Conservation (phyloP, 495 filamentous ascomycete species). For the Neurospora sp. region DNA sequence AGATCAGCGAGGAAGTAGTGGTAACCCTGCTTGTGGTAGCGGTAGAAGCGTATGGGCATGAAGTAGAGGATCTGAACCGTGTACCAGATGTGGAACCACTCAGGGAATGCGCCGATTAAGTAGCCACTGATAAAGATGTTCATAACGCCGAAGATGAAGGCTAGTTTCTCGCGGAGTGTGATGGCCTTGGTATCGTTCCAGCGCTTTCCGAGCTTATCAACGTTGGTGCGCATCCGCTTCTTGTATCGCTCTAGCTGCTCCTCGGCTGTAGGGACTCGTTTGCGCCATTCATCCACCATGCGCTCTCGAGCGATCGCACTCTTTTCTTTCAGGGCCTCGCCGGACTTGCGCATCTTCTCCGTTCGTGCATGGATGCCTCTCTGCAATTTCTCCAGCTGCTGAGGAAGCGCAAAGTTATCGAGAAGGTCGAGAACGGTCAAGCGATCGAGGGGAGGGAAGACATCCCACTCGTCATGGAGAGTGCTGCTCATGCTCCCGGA, state of each 20-base stretch:
- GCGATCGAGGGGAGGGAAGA: slow-evolving; percentile 77
- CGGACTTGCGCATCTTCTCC: slow-evolving; percentile 73
- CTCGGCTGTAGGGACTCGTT: slow-evolving; percentile 71
- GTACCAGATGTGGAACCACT: slow-evolving; percentile 91
- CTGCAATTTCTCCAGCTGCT: slow-evolving; percentile 82
- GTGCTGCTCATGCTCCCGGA: slow-evolving; percentile 54
- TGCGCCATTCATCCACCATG: slow-evolving; percentile 80
- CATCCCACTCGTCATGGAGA: slow-evolving; percentile 83
- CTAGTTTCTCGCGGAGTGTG: slow-evolving; percentile 84
- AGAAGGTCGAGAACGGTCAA: slow-evolving; percentile 86
- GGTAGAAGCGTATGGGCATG: slow-evolving; percentile 90
- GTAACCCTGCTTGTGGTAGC: slow-evolving; percentile 80
- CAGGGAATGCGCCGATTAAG: slow-evolving; percentile 73
- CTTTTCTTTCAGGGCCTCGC: slow-evolving; percentile 54
- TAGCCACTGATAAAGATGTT: slow-evolving; percentile 97
- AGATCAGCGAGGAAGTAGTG: slow-evolving; percentile 97
- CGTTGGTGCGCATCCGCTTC: slow-evolving; percentile 71
- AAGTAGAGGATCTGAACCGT: slow-evolving; percentile 78
- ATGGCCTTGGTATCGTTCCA: slow-evolving; percentile 88
- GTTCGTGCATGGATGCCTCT: slow-evolving; percentile 68
- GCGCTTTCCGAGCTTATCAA: slow-evolving; percentile 74
- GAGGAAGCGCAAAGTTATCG: slow-evolving; percentile 84
- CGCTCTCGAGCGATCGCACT: slow-evolving; percentile 48
- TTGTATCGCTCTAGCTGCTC: slow-evolving; percentile 88
- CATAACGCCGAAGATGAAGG: slow-evolving; percentile 90